Conservation (phyloP, 164 flowering plant species). For the Kingdonia uniflora region DNA sequence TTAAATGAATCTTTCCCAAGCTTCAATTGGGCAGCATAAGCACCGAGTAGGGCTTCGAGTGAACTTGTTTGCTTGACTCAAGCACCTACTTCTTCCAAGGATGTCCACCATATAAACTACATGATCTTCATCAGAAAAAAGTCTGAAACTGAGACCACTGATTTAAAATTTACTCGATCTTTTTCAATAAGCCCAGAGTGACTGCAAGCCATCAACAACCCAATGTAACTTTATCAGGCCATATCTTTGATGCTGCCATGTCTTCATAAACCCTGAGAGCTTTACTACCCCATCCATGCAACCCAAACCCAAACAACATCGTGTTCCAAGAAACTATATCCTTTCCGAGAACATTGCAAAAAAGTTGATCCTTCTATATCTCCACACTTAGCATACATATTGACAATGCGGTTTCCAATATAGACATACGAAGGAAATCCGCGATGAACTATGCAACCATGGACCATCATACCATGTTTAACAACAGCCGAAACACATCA, state of each 20-base stretch:
- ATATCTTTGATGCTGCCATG: conserved; percentile 25
- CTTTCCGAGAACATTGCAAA: conserved; percentile 24
- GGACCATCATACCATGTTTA: conserved; percentile 47
- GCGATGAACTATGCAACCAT: conserved; percentile 26
- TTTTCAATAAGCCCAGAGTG: conserved; percentile 39
- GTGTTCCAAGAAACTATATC: conserved; percentile 60
- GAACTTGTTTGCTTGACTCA: conserved; percentile 27
- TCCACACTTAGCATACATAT: conserved; percentile 78
- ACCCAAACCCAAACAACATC: conserved; percentile 55
- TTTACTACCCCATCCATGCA: conserved; percentile 37
- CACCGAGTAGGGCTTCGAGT: conserved; percentile 48
- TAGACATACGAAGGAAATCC: conserved; percentile 41
- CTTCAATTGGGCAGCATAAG: conserved; percentile 29
- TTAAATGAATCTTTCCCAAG: conserved; percentile 27
- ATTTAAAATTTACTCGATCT: conserved; percentile 27
- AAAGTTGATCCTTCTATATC: conserved; percentile 35
- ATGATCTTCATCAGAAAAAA: conserved; percentile 35
- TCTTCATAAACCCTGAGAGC: conserved; percentile 31
- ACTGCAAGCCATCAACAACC: conserved; percentile 48
- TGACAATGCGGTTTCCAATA: conserved; percentile 56
- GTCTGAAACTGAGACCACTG: conserved; percentile 24
- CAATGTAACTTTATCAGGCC: conserved; percentile 53
- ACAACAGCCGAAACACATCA: conserved; percentile 34
- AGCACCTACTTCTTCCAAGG: conserved; percentile 42
- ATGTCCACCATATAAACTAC: conserved; percentile 48